Evolutionary conservation across 164 flowering plant genomes (phyloP), one percentile per base, ranked within the genome.

Genomic region (Vitis amurensis): DNA sequence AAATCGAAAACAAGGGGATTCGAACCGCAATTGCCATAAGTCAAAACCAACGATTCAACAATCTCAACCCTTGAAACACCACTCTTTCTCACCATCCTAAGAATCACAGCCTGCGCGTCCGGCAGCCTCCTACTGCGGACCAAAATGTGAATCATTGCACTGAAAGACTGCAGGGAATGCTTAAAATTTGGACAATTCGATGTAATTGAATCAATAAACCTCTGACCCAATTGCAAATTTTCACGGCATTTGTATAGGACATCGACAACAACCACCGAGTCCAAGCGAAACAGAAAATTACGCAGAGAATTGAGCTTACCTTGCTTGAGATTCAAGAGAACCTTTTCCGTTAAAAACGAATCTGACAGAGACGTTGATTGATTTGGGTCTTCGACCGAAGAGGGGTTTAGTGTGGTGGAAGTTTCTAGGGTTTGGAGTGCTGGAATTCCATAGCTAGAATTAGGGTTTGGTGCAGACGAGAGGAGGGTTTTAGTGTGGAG

Each of bases 21-120:
- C 29, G 88, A 87, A 64, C 89, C 83, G 50, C 86, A 85, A 44
- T 66, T 48, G 3, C 57, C 50, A 77, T 64, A 75, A 11, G 81
- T 83, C 31, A 75, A 81, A 30, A 86, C 49, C 68, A 93, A 71
- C 0, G 88, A 79, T n/a, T 87, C 89, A 4, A 93, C 85, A 72
- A 91, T 81, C 55, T 83, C 91, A 31, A 44, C 66, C 64, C 92
- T 80, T 0, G 89, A 86, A 53, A 75, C 94, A 3, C 96, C 92
- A 31, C 94, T 85, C 70, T 76, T 88, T 67, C 97, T 78, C 51
- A 94, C 79, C 96, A 94, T 86, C 56, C 90, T 78, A 29, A 92
- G 87, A 61, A 94, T 79, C 74, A 90, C 75, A 65, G 81, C 88
- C 74, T 91, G 98, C 2, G 97, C 98, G 63, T 93, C 93, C 0